These are phyloP conservation scores for Salvia splendens DNA, from an alignment of 257 asterid genomes.

Conservation along the genomic window DNA sequence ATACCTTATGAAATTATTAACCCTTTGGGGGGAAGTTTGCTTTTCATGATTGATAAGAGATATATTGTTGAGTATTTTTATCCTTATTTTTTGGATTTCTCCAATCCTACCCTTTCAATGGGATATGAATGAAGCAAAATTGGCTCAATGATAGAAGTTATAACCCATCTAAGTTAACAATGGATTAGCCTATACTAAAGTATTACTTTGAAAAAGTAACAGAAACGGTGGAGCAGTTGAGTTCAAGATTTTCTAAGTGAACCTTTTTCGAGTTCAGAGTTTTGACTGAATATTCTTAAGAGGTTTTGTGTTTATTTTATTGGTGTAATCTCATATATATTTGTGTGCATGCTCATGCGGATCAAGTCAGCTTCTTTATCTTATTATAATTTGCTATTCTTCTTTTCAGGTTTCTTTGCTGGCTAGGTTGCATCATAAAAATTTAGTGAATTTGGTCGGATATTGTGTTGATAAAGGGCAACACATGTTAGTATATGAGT, in stretches of 20 bases:
- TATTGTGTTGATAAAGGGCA: slow-evolving; percentile 95
- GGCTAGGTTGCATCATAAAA: slow-evolving; percentile 91
- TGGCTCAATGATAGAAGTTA: no score
- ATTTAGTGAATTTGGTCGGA: slow-evolving; percentile 94
- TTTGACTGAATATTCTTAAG: not conserved
- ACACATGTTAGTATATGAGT: slow-evolving; percentile 83
- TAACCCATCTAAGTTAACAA: no score
- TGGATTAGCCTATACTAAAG: not conserved
- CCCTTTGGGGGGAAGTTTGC: not conserved
- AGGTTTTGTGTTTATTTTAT: slow-evolving; percentile 2
- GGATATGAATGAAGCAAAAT: no score
- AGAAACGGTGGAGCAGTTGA: slow-evolving; percentile 15
- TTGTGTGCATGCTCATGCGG: not conserved
- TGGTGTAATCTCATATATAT: not conserved
- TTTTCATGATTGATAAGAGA: no score
- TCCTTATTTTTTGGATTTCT: no score
- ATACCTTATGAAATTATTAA: slow-evolving; percentile 5
- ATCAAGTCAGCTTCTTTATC: slow-evolving; percentile 24
- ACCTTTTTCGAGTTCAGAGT: slow-evolving; percentile 10
- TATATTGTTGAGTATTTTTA: no score
- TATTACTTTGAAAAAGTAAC: not conserved
- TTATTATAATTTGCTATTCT: slow-evolving; percentile 20
- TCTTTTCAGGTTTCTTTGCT: slow-evolving; percentile 83
- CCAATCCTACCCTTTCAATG: no score
- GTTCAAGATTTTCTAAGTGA: not conserved